phyloP scores from a whole-genome alignment of 169 alveolate species.

The Cryptosporidium parvum region DNA sequence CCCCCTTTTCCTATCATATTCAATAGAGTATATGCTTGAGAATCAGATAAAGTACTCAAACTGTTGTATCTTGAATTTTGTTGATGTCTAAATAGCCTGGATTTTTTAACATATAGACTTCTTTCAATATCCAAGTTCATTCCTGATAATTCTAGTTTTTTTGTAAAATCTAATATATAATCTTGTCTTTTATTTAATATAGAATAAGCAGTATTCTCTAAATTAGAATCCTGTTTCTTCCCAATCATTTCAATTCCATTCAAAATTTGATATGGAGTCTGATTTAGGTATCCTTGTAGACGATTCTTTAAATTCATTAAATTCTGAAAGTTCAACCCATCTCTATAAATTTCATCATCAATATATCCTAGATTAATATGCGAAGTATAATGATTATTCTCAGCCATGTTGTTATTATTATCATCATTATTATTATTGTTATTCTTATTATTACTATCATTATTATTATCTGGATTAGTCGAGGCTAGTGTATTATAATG shows the following conservation, averaged over 20 bases:
- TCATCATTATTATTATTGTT: no score
- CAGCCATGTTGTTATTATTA: neutral
- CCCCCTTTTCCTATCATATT: constrained; percentile 93
- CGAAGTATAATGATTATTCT: neutral
- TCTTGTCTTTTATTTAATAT: constrained; percentile 38
- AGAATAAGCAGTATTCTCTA: neutral
- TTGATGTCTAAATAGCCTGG: constrained; percentile 59
- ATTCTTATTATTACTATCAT: no score
- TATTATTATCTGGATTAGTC: neutral
- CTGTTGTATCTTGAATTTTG: constrained; percentile 57
- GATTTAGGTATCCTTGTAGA: constrained; percentile 9
- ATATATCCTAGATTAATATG: constrained; percentile 16
- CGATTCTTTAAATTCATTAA: constrained; percentile 28
- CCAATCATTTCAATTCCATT: constrained; percentile 5
- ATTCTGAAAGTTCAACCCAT: constrained; percentile 48
- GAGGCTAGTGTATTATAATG: constrained; percentile 30
- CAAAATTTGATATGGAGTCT: constrained; percentile 34
- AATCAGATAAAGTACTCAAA: constrained; percentile 46
- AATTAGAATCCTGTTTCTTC: neutral
- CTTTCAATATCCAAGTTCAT: constrained; percentile 51
- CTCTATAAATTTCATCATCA: constrained; percentile 58
- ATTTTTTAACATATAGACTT: constrained; percentile 60
- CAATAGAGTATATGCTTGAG: constrained; percentile 78
- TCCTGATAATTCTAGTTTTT: constrained; percentile 15
- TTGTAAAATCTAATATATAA: constrained; percentile 1